Conservation (phyloP, 169 alveolate genomes). For the Eimeria falciformis region DNA sequence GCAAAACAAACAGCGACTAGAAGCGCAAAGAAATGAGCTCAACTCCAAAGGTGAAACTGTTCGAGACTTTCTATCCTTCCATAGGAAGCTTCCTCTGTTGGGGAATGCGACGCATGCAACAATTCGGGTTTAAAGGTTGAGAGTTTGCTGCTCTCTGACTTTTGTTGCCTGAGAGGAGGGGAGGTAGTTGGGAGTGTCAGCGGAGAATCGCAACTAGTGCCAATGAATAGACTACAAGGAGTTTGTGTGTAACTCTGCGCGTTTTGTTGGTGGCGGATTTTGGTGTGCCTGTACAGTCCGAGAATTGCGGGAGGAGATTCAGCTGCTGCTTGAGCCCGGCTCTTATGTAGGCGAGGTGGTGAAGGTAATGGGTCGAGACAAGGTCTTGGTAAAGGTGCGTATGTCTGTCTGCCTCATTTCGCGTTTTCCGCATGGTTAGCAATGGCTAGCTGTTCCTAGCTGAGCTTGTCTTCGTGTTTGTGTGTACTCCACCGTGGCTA, state of each 20-base stretch:
- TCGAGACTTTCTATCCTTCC: no score
- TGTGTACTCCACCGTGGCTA: neutral
- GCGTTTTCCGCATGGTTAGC: neutral
- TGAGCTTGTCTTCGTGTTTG: neutral
- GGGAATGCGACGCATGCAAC: no score
- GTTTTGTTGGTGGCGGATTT: no score
- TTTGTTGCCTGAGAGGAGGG: no score
- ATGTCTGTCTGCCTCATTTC: conserved; percentile 53
- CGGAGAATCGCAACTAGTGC: no score
- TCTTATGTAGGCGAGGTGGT: conserved; percentile 98
- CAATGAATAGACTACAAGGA: no score
- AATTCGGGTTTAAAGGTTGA: no score
- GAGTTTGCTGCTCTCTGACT: no score
- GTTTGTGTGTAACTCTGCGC: no score
- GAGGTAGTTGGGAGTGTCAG: no score
- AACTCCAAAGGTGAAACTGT: conserved; percentile 91
- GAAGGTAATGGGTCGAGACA: conserved; percentile 98
- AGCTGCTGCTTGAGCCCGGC: conserved; percentile 95
- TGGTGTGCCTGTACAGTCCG: no score
- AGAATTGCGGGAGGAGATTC: conserved; percentile 96
- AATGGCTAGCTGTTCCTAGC: neutral
- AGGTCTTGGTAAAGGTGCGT: conserved; percentile 96
- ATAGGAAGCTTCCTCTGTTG: neutral
- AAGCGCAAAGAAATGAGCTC: conserved; percentile 98
- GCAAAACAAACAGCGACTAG: conserved; percentile 92